These are phyloP conservation scores for Hypoxylon fuscum DNA, from an alignment of 495 filamentous ascomycete genomes.

Conservation along the genomic window DNA sequence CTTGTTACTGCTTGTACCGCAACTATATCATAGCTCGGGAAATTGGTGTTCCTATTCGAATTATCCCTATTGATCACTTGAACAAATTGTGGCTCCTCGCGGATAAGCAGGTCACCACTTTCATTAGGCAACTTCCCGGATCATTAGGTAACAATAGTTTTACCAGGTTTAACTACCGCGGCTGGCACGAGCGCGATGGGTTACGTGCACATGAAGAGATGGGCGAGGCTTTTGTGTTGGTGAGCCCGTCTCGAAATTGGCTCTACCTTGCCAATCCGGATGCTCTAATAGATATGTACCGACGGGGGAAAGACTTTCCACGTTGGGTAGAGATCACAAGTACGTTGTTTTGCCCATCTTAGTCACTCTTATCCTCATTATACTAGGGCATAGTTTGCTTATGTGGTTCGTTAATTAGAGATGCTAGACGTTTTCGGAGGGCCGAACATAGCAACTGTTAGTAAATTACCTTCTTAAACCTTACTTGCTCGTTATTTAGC, in stretches of 20 bases:
- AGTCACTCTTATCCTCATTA: too few species aligned
- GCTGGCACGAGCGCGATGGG: not conserved
- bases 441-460: not conserved
- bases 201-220: not conserved
- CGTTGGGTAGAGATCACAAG: not conserved
- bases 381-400: not conserved
- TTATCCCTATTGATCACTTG: not conserved
- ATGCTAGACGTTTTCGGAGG: slow-evolving; percentile 1
- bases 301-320: not conserved
- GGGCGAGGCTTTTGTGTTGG: not conserved
- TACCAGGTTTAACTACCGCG: not conserved
- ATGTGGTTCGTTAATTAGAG: not conserved
- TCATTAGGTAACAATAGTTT: not conserved
- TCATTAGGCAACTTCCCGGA: not conserved
- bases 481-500: too few species aligned
- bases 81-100: not conserved
- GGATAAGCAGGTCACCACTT: not conserved
- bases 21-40: not conserved
- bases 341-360: not conserved
- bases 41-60: not conserved
- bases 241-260: not conserved
- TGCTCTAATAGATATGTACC: not conserved
- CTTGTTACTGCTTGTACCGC: not conserved
- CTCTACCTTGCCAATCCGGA: not conserved
- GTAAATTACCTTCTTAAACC: not conserved